Conservation (phyloP, 257 asterid species). For the Cordia subcordata region DNA sequence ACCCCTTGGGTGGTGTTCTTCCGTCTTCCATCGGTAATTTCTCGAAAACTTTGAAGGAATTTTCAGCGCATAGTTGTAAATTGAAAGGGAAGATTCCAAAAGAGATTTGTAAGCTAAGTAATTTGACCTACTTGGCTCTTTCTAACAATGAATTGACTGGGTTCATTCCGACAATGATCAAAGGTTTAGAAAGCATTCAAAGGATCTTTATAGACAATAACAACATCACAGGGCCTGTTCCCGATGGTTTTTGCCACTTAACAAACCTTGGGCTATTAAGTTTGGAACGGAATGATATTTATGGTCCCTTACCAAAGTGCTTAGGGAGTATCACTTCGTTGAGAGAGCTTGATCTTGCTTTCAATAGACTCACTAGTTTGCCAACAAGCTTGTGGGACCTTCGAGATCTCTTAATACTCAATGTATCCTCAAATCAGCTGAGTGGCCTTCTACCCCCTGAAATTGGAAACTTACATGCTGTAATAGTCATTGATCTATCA, state of each 20-base stretch:
- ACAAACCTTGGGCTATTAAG: conserved; percentile 34
- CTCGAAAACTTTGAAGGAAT: not conserved
- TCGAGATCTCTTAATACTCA: not conserved
- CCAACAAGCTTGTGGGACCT: not conserved
- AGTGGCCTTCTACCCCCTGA: not conserved
- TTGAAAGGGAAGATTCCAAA: not conserved
- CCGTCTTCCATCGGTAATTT: not conserved
- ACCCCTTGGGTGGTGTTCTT: not conserved
- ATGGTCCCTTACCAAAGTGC: conserved; percentile 24
- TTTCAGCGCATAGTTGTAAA: not conserved
- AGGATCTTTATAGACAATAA: conserved; percentile 43
- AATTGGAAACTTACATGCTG: conserved; percentile 1
- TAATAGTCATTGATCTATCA: conserved; percentile 2
- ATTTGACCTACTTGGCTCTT: not conserved
- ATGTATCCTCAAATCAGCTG: conserved; percentile 11
- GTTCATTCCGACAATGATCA: not conserved
- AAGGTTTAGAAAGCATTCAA: conserved; percentile 11
- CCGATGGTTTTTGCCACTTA: conserved; percentile 33
- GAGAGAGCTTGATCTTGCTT: not conserved
- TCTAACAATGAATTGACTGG: not conserved
- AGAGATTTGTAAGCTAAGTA: not conserved
- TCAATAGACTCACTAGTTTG: not conserved
- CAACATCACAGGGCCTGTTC: conserved; percentile 38
- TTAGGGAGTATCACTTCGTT: conserved; percentile 4
- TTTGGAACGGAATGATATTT: conserved; percentile 26